Conservation (phyloP, 78 protist species). For the Dictyostelium firmibasis region DNA sequence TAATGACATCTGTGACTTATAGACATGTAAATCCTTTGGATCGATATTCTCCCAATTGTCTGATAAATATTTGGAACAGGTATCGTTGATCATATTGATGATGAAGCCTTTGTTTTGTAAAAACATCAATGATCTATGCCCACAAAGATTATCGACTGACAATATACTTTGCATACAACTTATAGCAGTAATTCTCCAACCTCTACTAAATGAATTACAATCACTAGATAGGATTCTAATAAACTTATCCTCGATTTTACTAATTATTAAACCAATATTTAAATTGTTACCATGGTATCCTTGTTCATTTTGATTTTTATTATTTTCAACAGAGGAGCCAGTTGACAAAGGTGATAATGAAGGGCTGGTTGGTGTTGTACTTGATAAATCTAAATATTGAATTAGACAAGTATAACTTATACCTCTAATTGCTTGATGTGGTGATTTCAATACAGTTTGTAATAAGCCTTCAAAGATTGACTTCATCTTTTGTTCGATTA, state of each 20-base stretch:
- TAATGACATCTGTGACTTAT: slow-evolving; percentile 55
- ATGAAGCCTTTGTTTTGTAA: slow-evolving; percentile 25
- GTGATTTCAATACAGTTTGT: slow-evolving; percentile 37
- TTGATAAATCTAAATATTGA: slow-evolving; percentile 19
- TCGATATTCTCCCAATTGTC: slow-evolving; percentile 34
- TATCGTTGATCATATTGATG: slow-evolving; percentile 15
- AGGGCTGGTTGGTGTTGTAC: neutral
- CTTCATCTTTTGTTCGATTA: slow-evolving; percentile 43
- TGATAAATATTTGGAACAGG: neutral
- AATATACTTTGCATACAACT: slow-evolving; percentile 34
- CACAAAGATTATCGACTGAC: neutral
- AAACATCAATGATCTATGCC: neutral
- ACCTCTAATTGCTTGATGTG: slow-evolving; percentile 69
- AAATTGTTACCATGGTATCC: neutral
- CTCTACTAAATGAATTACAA: slow-evolving; percentile 45
- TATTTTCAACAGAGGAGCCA: too few species aligned
- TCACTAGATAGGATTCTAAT: slow-evolving; percentile 27
- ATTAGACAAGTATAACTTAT: slow-evolving; percentile 38
- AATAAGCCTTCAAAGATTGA: slow-evolving; percentile 47
- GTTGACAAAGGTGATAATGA: neutral
- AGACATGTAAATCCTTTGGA: slow-evolving; percentile 29
- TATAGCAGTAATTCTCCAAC: slow-evolving; percentile 65
- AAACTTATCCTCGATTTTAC: slow-evolving; percentile 57
- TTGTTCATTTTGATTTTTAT: neutral
- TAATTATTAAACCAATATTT: slow-evolving; percentile 3